These are phyloP conservation scores for Saccharomyces hybrid DNA, from an alignment of 1,139 yeast genomes.

Conservation along the genomic window DNA sequence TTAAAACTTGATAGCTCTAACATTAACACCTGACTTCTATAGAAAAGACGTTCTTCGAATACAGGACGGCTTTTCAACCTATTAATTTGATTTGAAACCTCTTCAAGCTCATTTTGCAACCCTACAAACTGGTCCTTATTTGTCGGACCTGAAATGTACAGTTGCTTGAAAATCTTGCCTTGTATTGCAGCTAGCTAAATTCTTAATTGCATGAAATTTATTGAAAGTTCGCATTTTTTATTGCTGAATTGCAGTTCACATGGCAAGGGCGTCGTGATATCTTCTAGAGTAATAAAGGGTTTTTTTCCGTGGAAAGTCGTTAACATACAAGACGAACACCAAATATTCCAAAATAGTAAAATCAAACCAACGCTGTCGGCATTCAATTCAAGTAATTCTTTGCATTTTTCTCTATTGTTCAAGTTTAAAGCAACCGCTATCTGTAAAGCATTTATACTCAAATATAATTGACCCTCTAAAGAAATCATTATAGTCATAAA, in stretches of 20 bases:
- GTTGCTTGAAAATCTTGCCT: not conserved
- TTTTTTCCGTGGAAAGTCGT: conserved; percentile 3
- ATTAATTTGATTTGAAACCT: not conserved
- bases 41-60: conserved; percentile 3
- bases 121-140: no score
- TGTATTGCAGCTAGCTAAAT: not conserved
- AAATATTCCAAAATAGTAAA: conserved; percentile 6
- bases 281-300: conserved; percentile 1
- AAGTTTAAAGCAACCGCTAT: conserved; percentile 4
- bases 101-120: not conserved
- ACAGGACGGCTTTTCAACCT: conserved; percentile 1
- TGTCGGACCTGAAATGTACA: not conserved
- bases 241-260: not conserved
- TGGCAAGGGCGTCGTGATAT: not conserved
- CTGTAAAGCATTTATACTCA: conserved; percentile 5
- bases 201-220: not conserved
- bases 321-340: conserved; percentile 8
- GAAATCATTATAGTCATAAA: conserved; percentile 6
- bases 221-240: not conserved
- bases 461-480: conserved; percentile 5
- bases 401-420: not conserved
- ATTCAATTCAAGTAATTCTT: not conserved
- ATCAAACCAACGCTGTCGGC: conserved; percentile 1
- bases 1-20: conserved; percentile 5
- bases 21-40: conserved; percentile 3